Base-by-base conservation (phyloP, 495 filamentous ascomycete genomes). In the Arthonia radiata region DNA sequence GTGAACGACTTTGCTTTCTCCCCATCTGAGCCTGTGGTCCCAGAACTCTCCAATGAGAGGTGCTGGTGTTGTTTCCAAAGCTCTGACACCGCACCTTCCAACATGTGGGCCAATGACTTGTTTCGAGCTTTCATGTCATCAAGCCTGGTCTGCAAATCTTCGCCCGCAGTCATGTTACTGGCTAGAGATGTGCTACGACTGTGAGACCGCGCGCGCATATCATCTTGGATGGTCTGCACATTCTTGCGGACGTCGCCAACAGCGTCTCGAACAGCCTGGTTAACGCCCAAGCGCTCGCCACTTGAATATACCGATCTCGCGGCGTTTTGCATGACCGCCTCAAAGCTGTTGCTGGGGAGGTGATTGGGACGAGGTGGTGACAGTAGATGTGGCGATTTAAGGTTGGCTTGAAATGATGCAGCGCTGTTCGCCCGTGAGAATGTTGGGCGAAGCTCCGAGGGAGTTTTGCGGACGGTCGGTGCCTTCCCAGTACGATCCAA, bases 211-310 rank as follows among this genome's bases (percentile, higher is more conserved):
- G n/a, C n/a, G n/a, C n/a, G n/a, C n/a, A n/a, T 53, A 31, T 54
- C 54, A 6, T 56, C 45, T 30, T 63, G 54, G 27, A 71, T 54
- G n/a, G 58, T 57, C 37, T 74, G 64, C 34, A 79, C 67, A 33
- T 71, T 73, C 37, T 60, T 71, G 34, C 58, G 62, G 2, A 83
- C 75, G 50, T 93, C 81, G 9, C 61, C 76, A 30, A 91, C 65
- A 3, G 86, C 83, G 32, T 83, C 81, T 12, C 82, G 68, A 7
- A 97, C 72, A 7, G 78, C 80, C 46, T 81, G 78, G 34, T 80
- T 80, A 17, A 94, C 71, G 3, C 83, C 80, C 47, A 83, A 77
- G 30, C 69, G 64, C 41, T 92, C 82, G 22, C 82, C 69, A 5
- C 71, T 65, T 25, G 75, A 67, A 29, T 90, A 65, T 10, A 94